phyloP scores from a whole-genome alignment of 2,329 filamentous ascomycete genomes.

The Incumbomyces lentus region DNA sequence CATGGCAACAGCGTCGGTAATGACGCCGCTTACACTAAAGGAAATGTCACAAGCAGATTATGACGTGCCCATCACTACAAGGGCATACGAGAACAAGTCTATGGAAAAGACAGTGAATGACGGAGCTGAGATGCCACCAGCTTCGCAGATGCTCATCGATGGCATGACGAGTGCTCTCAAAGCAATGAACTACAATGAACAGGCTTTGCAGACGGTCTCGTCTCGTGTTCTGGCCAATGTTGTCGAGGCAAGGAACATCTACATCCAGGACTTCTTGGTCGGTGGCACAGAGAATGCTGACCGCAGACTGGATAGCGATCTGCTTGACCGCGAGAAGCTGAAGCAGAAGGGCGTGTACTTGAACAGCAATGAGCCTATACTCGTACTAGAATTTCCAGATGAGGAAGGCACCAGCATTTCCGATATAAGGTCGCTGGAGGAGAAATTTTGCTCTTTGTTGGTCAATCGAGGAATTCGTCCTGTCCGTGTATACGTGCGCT shows the following conservation, averaged over 20 bases:
- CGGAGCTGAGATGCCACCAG: neutral
- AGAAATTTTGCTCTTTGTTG: too few species aligned
- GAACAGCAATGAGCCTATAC: conserved; percentile 20
- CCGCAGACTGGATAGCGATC: conserved; percentile 1
- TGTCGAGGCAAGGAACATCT: conserved; percentile 7
- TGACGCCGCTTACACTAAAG: too few species aligned
- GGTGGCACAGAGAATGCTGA: neutral
- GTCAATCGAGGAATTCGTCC: conserved; percentile 13
- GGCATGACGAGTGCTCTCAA: conserved; percentile 13
- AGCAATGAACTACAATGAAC: conserved; percentile 9
- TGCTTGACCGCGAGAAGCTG: conserved; percentile 11
- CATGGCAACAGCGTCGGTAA: too few species aligned
- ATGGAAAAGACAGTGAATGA: too few species aligned
- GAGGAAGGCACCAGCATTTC: too few species aligned
- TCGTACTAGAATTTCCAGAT: conserved; percentile 12
- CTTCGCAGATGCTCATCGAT: neutral
- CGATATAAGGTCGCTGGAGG: too few species aligned
- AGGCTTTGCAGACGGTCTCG: conserved; percentile 9
- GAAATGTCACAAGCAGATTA: too few species aligned
- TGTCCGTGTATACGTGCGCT: conserved; percentile 16
- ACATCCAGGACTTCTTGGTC: neutral
- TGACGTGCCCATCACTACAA: too few species aligned
- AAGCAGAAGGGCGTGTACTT: conserved; percentile 8
- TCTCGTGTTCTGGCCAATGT: conserved; percentile 9
- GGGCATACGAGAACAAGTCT: too few species aligned